A percentile compares a stretch with the other conserved stretches of the same genome.
phyloP scores from a whole-genome alignment of 768 basidiomycete genomes.

The Suillus brevipes region DNA sequence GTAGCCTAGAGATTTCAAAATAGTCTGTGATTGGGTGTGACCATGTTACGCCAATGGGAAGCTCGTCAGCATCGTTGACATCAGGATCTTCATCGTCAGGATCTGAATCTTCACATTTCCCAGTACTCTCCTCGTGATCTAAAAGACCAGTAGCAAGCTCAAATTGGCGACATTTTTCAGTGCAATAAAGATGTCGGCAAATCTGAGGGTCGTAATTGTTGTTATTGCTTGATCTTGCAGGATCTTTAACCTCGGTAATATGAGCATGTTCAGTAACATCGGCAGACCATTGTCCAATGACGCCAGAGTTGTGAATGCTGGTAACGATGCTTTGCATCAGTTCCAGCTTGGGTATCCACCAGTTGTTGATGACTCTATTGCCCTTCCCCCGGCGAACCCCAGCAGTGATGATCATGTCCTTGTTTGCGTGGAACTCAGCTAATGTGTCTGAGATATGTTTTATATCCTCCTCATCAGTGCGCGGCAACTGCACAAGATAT shows the following conservation, averaged over 20 bases:
- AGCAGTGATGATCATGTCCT: neutral
- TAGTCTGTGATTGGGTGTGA: neutral
- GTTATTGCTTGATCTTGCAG: neutral
- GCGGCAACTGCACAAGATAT: neutral
- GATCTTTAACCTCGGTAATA: neutral
- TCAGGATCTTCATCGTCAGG: constrained; percentile 1
- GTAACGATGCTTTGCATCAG: neutral
- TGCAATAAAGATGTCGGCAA: neutral
- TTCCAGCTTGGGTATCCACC: neutral
- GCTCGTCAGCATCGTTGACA: no score
- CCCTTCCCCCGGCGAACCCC: neutral
- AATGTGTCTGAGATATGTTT: neutral
- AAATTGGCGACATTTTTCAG: neutral
- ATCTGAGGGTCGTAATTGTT: neutral
- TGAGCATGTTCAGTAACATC: neutral
- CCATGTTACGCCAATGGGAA: no score
- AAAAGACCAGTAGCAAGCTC: neutral
- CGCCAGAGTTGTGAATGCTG: neutral
- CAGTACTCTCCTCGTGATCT: no score
- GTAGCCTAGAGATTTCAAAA: neutral
- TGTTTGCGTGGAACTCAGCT: neutral
- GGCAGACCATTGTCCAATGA: neutral
- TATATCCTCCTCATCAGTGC: neutral
- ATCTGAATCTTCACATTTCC: neutral
- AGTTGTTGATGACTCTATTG: no score